Evolutionary conservation across 2,329 filamentous ascomycete species (phyloP).

Genomic region (Hortaea werneckii): DNA sequence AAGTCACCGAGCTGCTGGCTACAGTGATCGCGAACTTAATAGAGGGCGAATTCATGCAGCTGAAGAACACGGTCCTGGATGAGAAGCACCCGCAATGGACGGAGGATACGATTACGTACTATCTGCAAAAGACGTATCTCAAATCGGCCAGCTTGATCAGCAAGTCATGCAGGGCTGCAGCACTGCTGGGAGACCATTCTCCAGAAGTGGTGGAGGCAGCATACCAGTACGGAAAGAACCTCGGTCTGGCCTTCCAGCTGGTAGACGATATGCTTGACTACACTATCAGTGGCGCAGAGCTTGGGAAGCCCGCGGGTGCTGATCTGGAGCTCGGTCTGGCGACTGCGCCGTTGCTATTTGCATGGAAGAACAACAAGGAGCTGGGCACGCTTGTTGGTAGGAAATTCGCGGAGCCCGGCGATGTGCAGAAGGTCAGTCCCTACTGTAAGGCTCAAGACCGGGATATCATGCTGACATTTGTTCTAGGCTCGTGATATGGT

Average conservation of each 20-base stretch:
- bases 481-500: slow-evolving; percentile 76
- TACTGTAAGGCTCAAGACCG: neutral
- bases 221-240: slow-evolving; percentile 84
- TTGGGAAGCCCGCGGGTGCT: slow-evolving; percentile 90
- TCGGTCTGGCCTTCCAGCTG: slow-evolving; percentile 91
- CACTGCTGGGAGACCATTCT: slow-evolving; percentile 70
- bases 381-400: slow-evolving; percentile 81
- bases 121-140: slow-evolving; percentile 95
- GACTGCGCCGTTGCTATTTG: slow-evolving; percentile 87
- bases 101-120: slow-evolving; percentile 83
- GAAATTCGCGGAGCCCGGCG: slow-evolving; percentile 75
- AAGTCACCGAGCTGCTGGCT: slow-evolving; percentile 87
- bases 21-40: slow-evolving; percentile 97
- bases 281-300: slow-evolving; percentile 69
- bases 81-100: slow-evolving; percentile 77
- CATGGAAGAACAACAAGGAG: slow-evolving; percentile 72
- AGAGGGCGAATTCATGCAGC: slow-evolving; percentile 98
- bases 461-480: neutral
- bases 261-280: slow-evolving; percentile 98
- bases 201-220: slow-evolving; percentile 77
- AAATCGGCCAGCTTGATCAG: slow-evolving; percentile 94
- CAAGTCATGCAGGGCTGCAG: slow-evolving; percentile 86
- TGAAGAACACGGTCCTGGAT: slow-evolving; percentile 88
- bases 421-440: slow-evolving; percentile 65
- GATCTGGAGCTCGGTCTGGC: slow-evolving; percentile 89